A percentile compares a stretch with the other conserved stretches of the same genome.
These are phyloP conservation scores for Phytophthora citricola DNA, from an alignment of 352 stramenopile species.

Conservation along the genomic window DNA sequence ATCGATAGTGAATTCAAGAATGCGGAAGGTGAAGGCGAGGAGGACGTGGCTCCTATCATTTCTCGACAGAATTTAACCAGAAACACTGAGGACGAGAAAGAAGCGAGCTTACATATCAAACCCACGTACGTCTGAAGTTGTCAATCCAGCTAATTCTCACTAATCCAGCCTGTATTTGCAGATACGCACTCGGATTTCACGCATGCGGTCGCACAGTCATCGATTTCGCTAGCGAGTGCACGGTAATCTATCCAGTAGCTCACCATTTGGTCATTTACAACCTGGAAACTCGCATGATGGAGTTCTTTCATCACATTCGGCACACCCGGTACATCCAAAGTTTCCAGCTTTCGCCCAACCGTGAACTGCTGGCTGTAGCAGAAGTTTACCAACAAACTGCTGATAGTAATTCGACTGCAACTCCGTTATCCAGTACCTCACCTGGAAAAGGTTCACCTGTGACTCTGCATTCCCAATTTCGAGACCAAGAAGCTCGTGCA, in stretches of 20 bases:
- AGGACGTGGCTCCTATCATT: slow-evolving; percentile 9
- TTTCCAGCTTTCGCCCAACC: slow-evolving; percentile 74
- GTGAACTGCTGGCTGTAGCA: slow-evolving; percentile 69
- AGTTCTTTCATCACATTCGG: slow-evolving; percentile 74
- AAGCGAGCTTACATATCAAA: slow-evolving; percentile 46
- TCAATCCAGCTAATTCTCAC: background rate
- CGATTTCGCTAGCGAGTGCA: slow-evolving; percentile 63
- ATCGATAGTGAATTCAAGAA: slow-evolving; percentile 14
- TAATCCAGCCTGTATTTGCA: slow-evolving; percentile 16
- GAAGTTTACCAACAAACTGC: slow-evolving; percentile 52
- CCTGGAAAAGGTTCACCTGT: slow-evolving; percentile 14
- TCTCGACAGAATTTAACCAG: background rate
- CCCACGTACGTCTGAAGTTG: slow-evolving; percentile 38
- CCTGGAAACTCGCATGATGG: slow-evolving; percentile 63
- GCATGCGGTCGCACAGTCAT: slow-evolving; percentile 49
- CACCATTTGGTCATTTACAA: slow-evolving; percentile 75
- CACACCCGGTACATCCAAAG: slow-evolving; percentile 61
- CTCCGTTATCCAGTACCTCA: slow-evolving; percentile 6
- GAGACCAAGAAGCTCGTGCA: slow-evolving; percentile 52
- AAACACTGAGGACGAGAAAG: slow-evolving; percentile 40
- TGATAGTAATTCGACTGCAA: slow-evolving; percentile 1
- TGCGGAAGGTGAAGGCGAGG: slow-evolving; percentile 2
- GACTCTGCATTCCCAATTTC: slow-evolving; percentile 18
- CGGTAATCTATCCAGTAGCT: slow-evolving; percentile 69
- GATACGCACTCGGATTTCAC: slow-evolving; percentile 57